A percentile compares a stretch with the other conserved stretches of the same genome.
phyloP scores from a whole-genome alignment of 2,329 filamentous ascomycete species.

The Ophiostoma sp. region DNA sequence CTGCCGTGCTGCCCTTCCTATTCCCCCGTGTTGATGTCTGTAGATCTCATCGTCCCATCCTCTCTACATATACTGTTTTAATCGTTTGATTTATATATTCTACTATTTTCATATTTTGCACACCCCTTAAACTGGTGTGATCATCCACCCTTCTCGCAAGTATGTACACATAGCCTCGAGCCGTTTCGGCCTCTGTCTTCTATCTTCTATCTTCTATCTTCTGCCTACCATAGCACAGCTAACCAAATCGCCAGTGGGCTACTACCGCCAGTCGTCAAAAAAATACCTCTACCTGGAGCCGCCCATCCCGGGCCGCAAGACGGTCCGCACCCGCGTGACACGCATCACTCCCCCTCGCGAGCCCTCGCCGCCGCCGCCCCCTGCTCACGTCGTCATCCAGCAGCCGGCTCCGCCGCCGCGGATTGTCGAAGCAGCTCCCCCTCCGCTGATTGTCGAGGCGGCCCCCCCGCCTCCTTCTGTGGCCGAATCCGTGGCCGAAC shows the following conservation, averaged over 20 bases:
- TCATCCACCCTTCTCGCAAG: background rate
- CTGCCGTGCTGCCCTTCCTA: background rate
- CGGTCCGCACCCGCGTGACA: constrained; percentile 37
- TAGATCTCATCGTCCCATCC: background rate
- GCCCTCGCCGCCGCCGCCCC: background rate
- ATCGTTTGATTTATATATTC: too few relatives aligned
- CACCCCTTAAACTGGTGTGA: background rate
- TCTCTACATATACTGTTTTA: background rate
- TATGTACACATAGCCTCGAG: background rate
- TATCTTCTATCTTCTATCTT: background rate
- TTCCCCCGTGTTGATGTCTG: background rate
- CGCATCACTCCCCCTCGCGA: constrained; percentile 36
- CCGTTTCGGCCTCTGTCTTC: too few relatives aligned
- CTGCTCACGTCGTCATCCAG: background rate
- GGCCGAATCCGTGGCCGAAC: too few relatives aligned
- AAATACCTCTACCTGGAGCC: constrained; percentile 41
- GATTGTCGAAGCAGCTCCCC: background rate
- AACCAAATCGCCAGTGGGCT: constrained; percentile 23
- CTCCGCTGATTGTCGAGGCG: background rate
- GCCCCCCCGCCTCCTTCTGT: background rate
- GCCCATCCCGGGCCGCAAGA: constrained; percentile 36
- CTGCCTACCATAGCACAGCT: background rate
- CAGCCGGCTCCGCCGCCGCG: background rate
- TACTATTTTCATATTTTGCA: too few relatives aligned
- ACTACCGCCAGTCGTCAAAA: constrained; percentile 31